Base-by-base conservation (phyloP, 2,329 filamentous ascomycete species). In the Aureobasidium sp. region DNA sequence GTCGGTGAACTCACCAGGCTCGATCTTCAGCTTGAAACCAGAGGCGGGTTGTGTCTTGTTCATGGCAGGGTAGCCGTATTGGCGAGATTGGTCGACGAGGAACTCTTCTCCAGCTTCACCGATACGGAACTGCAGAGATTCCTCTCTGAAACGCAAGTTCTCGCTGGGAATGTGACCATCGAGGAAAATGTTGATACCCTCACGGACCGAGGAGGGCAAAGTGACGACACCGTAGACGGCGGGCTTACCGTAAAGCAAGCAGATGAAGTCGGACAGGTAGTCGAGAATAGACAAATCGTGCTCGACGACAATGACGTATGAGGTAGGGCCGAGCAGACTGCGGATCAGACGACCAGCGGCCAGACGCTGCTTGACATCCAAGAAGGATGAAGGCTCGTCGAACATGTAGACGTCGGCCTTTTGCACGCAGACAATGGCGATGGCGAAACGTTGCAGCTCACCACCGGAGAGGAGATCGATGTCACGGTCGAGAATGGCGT, bases 401-500 rank as follows among this genome's bases (percentile, higher is more conserved):
- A 99, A 99, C 94, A 99, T 97, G 82, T 99, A 99, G 11, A 95
- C 90, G 74, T 99, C 94, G 67, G 93, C 93, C 70, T 95, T 86
- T 74, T 97, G 93, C 23, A 97, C 92, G 70, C 92, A 96, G 64
- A 96, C 91, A 55, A 93, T 89, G 70, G 89, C 94, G 68, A 99
- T 96, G 69, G 94, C 94, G 70, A 99, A 99, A 76, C 94, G 88
- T 77, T 99, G 94, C 71, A 99, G 83, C 77, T 99, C 95, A 81
- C 94, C 94, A 83, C 94, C 95, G 65, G 94, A 99, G 23, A 99
- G 84, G 37, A 89, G 83, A 68, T 83, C 85, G 68, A 99, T 89
- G 65, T 97, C 93, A 77, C 95, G 90, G 67, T 96, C 90, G 74
- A 89, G 84, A 66, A 99, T 92, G 70, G 95, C 89, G 68, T 86